Base-by-base conservation (phyloP, 768 basidiomycete species). In the Xerocomellus dryophilus region DNA sequence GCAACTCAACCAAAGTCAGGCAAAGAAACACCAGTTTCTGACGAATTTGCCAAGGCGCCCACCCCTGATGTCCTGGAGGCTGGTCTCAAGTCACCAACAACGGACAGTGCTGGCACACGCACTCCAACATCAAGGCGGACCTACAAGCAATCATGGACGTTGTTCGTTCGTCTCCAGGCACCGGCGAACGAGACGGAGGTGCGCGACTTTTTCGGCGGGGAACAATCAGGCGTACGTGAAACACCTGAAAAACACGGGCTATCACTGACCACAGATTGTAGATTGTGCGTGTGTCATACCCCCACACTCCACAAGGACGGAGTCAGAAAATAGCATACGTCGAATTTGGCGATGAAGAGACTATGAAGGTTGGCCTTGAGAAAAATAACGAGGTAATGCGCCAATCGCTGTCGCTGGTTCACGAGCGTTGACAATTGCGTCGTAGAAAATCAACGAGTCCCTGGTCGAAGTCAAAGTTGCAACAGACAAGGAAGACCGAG, bases 321-420 rank as follows among this genome's bases (percentile, higher is more conserved):
- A 71, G 76, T 27, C 73, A 72, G 50, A 82, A 78, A 59, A 76
- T 93, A 52, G 90, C 85, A 2, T 97, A 93, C 65, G 82, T 97
- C 48, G 94, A 96, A 65, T 97, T 96, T 70, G 87, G 83, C 5
- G 89, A 91, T 61, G 92, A 95, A 63, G 89, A 88, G 43, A 77
- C 84, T 10, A 90, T 94, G 89, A 89, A 83, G 61, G 80, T 76
- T 18, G 93, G 87, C 0, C 72, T 95, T 20, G 84, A 81, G 42
- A 88, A 84, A 62, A 86, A 90, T 58, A 80, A 78, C 23, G 84
- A 85, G 70, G 92, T 93, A 58, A 53, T 18, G 29, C 7, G 11
- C 20, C 7, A 5, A 79, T 71, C 21, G 17, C 27, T 34, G 17
- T 27, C 6, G 8, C 25, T 34, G 39, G 39, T 47, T 50, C 25